Percentiles rank a stretch among this genome's conserved stretches.
Conservation (phyloP, 345 rosid genomes). For the Passiflora organensis region DNA sequence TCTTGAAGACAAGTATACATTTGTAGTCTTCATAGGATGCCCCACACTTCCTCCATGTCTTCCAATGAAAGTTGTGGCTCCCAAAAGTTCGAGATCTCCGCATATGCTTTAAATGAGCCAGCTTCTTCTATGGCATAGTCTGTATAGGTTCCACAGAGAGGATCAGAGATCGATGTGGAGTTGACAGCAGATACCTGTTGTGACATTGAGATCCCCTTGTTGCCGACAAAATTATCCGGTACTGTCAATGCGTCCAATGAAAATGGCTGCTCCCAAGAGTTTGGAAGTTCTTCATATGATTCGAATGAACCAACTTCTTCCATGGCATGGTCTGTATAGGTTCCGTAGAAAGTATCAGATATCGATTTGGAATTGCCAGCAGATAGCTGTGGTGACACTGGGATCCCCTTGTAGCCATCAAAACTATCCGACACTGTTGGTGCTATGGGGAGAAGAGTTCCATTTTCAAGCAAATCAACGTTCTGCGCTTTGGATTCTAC, state of each 20-base stretch:
- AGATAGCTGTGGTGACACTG: not conserved
- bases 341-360: not conserved
- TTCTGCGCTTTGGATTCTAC: too few relatives aligned
- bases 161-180: constrained; percentile 9
- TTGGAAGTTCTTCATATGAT: not conserved
- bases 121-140: constrained; percentile 2
- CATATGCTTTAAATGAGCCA: constrained; percentile 1
- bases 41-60: not conserved
- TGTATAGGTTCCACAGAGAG: not conserved
- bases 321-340: not conserved
- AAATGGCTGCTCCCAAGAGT: constrained; percentile 4
- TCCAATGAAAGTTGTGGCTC: constrained; percentile 4
- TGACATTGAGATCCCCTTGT: not conserved
- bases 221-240: too few relatives aligned
- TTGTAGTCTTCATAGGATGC: not conserved
- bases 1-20: too few relatives aligned
- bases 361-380: constrained; percentile 1
- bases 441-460: not conserved
- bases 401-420: not conserved
- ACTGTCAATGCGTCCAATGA: not conserved
- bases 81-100: constrained; percentile 1
- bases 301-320: constrained; percentile 6
- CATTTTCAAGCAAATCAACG: too few relatives aligned
- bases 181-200: not conserved
- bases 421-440: not conserved